Conservation (phyloP, 768 basidiomycete genomes). For the Pleurotus giganteus region DNA sequence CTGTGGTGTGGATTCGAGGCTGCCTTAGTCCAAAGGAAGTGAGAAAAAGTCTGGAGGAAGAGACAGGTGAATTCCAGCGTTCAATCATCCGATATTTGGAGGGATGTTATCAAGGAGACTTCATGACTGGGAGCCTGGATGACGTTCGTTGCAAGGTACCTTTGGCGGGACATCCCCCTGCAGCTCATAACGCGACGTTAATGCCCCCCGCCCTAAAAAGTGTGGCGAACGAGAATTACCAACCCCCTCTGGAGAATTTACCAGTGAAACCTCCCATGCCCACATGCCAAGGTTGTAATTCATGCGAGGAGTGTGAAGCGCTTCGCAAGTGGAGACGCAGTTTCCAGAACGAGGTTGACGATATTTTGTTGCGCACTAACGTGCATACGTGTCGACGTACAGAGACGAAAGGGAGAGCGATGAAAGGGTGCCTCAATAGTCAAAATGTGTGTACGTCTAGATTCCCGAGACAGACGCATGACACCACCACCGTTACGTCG, state of each 20-base stretch:
- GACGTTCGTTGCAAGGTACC: slow-evolving; percentile 14
- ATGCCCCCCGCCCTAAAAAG: too few relatives aligned
- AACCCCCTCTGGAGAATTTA: slow-evolving; percentile 21
- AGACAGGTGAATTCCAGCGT: slow-evolving; percentile 21
- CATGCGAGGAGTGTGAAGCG: too few relatives aligned
- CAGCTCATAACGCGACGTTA: too few relatives aligned
- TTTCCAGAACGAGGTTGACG: slow-evolving; percentile 15
- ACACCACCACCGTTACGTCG: slow-evolving; percentile 17
- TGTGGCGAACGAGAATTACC: slow-evolving; percentile 6
- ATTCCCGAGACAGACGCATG: slow-evolving; percentile 18
- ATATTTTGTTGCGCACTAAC: slow-evolving; percentile 17
- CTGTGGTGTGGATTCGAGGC: slow-evolving; percentile 25
- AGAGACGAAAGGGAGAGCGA: background rate
- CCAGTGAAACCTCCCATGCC: slow-evolving; percentile 21
- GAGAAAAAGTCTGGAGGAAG: slow-evolving; percentile 14
- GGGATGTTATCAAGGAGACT: slow-evolving; percentile 27
- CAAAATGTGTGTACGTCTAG: slow-evolving; percentile 17
- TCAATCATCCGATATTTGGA: slow-evolving; percentile 29
- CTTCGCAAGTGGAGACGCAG: slow-evolving; percentile 14
- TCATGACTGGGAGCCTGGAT: slow-evolving; percentile 20
- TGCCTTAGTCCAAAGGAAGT: slow-evolving; percentile 12
- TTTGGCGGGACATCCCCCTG: too few relatives aligned
- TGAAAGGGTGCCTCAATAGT: slow-evolving; percentile 6
- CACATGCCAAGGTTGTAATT: slow-evolving; percentile 10
- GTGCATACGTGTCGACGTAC: slow-evolving; percentile 15